Evolutionary conservation across 1,139 yeast genomes (phyloP), one percentile per base, ranked within the genome.

Genomic region (Sugiyamaella grinbergsii): DNA sequence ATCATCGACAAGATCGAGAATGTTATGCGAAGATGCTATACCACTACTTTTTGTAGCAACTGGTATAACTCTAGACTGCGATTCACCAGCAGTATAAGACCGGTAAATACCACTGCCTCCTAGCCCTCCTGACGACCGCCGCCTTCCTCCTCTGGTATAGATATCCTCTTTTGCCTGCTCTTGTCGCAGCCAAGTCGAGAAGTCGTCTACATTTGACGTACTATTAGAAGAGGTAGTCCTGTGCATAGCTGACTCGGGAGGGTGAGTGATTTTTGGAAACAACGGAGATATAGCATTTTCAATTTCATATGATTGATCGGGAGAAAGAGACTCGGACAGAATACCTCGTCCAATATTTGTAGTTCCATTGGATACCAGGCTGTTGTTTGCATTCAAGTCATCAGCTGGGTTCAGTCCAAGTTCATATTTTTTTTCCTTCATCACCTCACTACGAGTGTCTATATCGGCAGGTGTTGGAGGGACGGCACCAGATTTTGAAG

Each of bases 1-100:
- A 38, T 66, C 70, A 48, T 65, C 64, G 6, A 58, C 50, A 7
- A 52, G 33, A 16, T 32, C 28, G 15, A 36, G 34, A 10, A 44
- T 39, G 26, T 43, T 41, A n/a, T 39, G 42, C 8, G 33, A 16
- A 22, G 40, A 22, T 13, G 36, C 24, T 7, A 24, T 20, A 15
- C 22, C 42, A 15, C 43, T 38, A 22, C 16, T 22, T 11, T 42
- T 32, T 15, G 20, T 31, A 18, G 5, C 15, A 7, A 15, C 34
- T 11, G 37, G 33, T 2, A 34, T 6, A 6, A 34, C 39, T 5
- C 24, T 29, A 11, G 41, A 18, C 11, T 34, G 26, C 10, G 41
- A 23, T 13, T 26, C 29, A 7, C 24, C 13, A 5, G 32, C 8
- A 16, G 26, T 16, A 16, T 13, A n/a, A 26, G 23, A 39, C 16